phyloP scores from a whole-genome alignment of 768 basidiomycete species.

The Mycena kentingensis region DNA sequence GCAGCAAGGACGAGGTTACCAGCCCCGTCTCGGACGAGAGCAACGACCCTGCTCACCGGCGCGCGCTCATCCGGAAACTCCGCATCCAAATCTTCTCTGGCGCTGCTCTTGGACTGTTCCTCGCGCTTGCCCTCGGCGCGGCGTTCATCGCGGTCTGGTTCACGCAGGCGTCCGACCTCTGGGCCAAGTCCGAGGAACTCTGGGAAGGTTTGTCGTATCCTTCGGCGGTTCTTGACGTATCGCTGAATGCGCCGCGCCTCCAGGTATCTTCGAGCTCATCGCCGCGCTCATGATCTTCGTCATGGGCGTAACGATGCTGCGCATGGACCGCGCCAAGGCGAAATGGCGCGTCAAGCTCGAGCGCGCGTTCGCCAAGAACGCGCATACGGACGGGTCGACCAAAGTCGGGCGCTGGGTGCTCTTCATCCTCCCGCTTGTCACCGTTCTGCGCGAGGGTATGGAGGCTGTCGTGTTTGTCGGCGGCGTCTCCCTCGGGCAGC shows the following conservation, averaged over 20 bases:
- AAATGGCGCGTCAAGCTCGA: constrained; percentile 93
- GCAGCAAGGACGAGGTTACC: constrained; percentile 31
- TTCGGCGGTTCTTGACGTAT: not conserved
- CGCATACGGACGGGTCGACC: constrained; percentile 47
- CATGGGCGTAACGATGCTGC: constrained; percentile 94
- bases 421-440: constrained; percentile 87
- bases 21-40: constrained; percentile 31
- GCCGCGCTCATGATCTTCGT: constrained; percentile 83
- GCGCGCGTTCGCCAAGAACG: constrained; percentile 56
- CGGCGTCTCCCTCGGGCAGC: constrained; percentile 84
- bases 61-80: constrained; percentile 64
- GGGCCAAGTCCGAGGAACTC: constrained; percentile 79
- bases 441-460: constrained; percentile 91
- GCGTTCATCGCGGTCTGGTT: constrained; percentile 97
- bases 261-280: constrained; percentile 71
- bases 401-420: constrained; percentile 80
- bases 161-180: constrained; percentile 83
- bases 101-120: constrained; percentile 67
- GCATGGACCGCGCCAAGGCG: constrained; percentile 90
- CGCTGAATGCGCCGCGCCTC: not conserved
- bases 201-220: constrained; percentile 95
- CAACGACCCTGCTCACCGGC: constrained; percentile 34
- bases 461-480: constrained; percentile 95
- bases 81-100: constrained; percentile 83
- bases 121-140: constrained; percentile 83